Percentiles rank a stretch among this genome's conserved stretches.
Evolutionary conservation across 371 early-diverging fungal genomes (phyloP).

Genomic region (Phascolomyces articulosus): DNA sequence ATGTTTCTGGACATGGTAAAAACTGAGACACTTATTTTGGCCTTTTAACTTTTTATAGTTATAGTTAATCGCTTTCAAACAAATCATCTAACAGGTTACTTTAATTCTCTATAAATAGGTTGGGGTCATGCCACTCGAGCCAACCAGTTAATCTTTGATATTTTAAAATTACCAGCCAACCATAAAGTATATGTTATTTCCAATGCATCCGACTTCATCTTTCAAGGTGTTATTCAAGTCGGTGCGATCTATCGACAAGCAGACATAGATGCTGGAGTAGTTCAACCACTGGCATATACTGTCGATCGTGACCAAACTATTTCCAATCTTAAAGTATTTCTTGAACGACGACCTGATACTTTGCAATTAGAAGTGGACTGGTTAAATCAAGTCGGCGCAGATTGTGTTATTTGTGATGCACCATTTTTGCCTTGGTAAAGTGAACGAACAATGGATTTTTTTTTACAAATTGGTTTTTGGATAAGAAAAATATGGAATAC

Average conservation of each 20-base stretch:
- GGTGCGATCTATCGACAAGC: constrained; percentile 66
- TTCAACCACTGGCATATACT: constrained; percentile 74
- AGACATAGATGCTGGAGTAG: constrained; percentile 70
- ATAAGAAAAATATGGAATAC: neutral
- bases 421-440: constrained; percentile 70
- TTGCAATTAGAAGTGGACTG: constrained; percentile 54
- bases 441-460: too few relatives aligned
- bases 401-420: constrained; percentile 73
- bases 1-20: constrained; percentile 73
- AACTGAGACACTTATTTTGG: neutral
- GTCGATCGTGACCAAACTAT: constrained; percentile 67
- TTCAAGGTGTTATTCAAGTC: constrained; percentile 58
- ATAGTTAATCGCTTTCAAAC: neutral
- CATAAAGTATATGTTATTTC: constrained; percentile 70
- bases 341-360: constrained; percentile 50
- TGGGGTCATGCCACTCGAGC: constrained; percentile 76
- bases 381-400: constrained; percentile 57
- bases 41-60: neutral
- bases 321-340: constrained; percentile 45
- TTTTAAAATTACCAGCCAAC: constrained; percentile 55
- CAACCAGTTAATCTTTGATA: constrained; percentile 60
- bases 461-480: too few relatives aligned
- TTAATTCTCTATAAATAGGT: constrained; percentile 39
- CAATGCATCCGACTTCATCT: constrained; percentile 67
- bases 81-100: neutral